Evolutionary conservation across 345 rosid genomes (phyloP), one percentile per base, ranked within the genome.

Genomic region (Arabis alpina): DNA sequence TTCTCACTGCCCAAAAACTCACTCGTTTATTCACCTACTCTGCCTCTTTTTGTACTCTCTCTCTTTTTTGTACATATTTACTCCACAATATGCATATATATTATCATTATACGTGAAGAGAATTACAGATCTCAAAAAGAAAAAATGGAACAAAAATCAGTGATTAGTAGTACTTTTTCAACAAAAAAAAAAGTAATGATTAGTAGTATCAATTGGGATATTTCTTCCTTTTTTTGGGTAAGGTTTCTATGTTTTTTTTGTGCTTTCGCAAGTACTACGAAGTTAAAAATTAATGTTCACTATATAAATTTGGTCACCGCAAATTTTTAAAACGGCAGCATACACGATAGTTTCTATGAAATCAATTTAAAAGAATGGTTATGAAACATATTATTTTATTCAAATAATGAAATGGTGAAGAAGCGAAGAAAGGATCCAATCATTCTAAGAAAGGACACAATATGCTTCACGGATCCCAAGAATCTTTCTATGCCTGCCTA

Each of bases 401-500:
- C 23, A 19, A 19, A 19, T 19, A 19, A 19, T 19, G 23, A 19
- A 19, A 19, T 19, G 23, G 23, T 19, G 23, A 40, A 14, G 14
- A 39, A 10, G 19, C 1, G 23, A 51, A 28, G 16, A 43, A 27
- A 60, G 41, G 69, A 64, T 60, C 74, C 78, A 78, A 81, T 80
- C 76, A 86, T 84, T 83, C 89, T 80, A 74, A 36, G 59, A 84
- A 79, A 78, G 72, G 82, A 84, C 83, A 80, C 82, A 81, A 88
- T 88, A 86, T 85, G 83, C 82, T 76, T 62, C 81, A 70, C 88
- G 82, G 88, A 72, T 58, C 69, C 87, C 85, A 51, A 84, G 74
- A 79, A 82, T 86, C 85, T 85, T 77, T 76, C 82, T 72, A 19
- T 87, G 96, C 89, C 85, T 83, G 88, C 77, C 89, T 78, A 79